Evolutionary conservation across 163 green algal species (phyloP), one percentile per base, ranked within the genome.

Genomic region (Volvox carteri): DNA sequence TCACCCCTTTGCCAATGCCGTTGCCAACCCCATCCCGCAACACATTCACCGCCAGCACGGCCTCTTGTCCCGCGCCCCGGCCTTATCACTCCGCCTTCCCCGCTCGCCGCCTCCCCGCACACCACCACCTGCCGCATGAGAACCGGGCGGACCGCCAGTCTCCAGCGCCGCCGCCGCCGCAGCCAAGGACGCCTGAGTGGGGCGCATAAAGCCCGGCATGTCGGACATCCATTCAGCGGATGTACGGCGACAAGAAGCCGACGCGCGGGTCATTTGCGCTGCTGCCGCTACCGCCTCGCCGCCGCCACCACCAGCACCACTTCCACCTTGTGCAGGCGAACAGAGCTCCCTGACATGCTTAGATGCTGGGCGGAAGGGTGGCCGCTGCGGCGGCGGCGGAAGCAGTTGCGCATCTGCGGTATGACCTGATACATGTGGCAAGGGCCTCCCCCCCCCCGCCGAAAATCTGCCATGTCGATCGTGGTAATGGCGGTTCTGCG

Each of bases 201-300:
- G 75, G n/a, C 75, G 48, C 75, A 84, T 84, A n/a, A 46, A 84
- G 30, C 75, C 33, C 23, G 48, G 48, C 42, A 81, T 16, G 73
- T 19, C 28, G 25, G 44, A 30, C 67, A 33, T 41, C 42, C 39
- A 54, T 19, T 78, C 70, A 6, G 39, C 39, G 18, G 42, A 39
- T 14, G 11, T 37, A 21, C 39, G 5, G 11, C 18, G 18, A 68
- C 9, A 35, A 23, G 18, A 30, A 30, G 2, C 35, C 35, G 41
- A 56, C 70, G 3, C 65, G 7, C 35, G 65, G 35, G 30, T 46
- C 65, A 46, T 21, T 42, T 33, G 30, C 19, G 39, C 11, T 54
- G 21, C 39, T 58, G 70, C 28, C 70, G 18, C 39, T 39, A 35
- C 11, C 70, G 1, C 33, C 39, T 39, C 33, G 33, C 4, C 5